These are phyloP conservation scores for Conoideocrella luteorostrata DNA, from an alignment of 2,329 filamentous ascomycete species.

Conservation along the genomic window DNA sequence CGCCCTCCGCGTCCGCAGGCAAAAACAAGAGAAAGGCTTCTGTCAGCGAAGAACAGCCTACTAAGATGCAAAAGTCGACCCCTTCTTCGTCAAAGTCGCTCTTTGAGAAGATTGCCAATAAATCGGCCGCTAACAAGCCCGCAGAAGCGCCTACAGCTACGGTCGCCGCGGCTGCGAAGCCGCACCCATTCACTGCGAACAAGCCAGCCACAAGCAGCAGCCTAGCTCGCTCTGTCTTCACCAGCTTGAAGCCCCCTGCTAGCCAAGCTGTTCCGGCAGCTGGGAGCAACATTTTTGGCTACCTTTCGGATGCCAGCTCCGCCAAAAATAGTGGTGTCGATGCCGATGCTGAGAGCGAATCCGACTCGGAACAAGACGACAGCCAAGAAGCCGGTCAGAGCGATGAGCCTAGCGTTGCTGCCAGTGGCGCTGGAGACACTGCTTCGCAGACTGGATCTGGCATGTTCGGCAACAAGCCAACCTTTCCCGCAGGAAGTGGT, in stretches of 20 bases:
- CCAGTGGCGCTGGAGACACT: constrained; percentile 34
- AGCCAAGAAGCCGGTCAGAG: constrained; percentile 37
- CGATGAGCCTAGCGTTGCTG: constrained; percentile 36
- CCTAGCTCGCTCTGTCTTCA: constrained; percentile 37
- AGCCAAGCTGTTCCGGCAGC: constrained; percentile 18
- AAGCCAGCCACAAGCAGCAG: constrained; percentile 29
- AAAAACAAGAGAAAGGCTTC: constrained; percentile 50
- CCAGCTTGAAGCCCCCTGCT: constrained; percentile 29
- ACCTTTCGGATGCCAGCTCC: constrained; percentile 51
- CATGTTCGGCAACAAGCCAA: constrained; percentile 25
- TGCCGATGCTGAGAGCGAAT: constrained; percentile 39
- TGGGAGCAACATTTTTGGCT: constrained; percentile 50
- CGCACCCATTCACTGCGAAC: constrained; percentile 25
- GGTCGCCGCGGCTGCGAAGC: constrained; percentile 19
- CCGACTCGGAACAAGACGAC: constrained; percentile 36
- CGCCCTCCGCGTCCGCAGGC: constrained; percentile 18
- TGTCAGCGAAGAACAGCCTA: constrained; percentile 38
- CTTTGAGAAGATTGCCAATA: constrained; percentile 53
- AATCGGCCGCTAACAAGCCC: constrained; percentile 24
- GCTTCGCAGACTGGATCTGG: constrained; percentile 24
- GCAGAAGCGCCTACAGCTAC: constrained; percentile 19
- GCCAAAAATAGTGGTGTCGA: constrained; percentile 47
- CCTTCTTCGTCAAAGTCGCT: constrained; percentile 49
- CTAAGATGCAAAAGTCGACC: constrained; percentile 44
- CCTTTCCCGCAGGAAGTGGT: constrained; percentile 16